Evolutionary conservation across 148 eudicot genomes (phyloP).

Genomic region (Diospyros lotus): DNA sequence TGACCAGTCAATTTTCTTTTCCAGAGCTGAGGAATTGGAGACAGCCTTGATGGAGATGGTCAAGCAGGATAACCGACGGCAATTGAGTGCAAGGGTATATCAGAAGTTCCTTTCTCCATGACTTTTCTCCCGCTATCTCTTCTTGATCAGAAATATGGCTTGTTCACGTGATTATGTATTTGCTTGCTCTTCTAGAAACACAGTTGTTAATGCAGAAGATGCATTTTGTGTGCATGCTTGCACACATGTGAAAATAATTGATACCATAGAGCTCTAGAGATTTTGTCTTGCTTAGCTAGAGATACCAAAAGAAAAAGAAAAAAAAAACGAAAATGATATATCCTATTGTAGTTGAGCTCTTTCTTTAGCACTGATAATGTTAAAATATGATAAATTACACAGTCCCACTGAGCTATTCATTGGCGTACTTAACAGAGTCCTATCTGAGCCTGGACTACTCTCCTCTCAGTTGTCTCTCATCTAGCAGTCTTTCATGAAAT

Average conservation of each 20-base stretch:
- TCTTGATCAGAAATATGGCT: background rate
- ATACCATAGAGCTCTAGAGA: too few species aligned
- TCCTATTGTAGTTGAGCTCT: too few species aligned
- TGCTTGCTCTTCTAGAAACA: background rate
- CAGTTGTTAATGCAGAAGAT: background rate
- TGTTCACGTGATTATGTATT: background rate
- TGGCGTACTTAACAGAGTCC: too few species aligned
- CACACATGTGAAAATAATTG: background rate
- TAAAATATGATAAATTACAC: too few species aligned
- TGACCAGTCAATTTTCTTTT: constrained; percentile 1
- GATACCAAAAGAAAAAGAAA: background rate
- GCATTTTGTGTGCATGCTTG: background rate
- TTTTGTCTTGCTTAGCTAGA: too few species aligned
- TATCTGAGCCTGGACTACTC: too few species aligned
- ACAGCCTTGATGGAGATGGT: constrained; percentile 98
- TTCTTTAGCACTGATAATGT: too few species aligned
- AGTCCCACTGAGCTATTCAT: too few species aligned
- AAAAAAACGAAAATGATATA: background rate
- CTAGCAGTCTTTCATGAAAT: too few species aligned
- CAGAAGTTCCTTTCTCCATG: constrained; percentile 9
- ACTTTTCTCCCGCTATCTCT: background rate
- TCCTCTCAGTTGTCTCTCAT: too few species aligned
- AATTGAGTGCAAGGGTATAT: constrained; percentile 80
- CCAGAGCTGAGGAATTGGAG: constrained; percentile 99
- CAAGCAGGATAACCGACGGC: constrained; percentile 93